Percentiles rank a stretch among this genome's conserved stretches.
phyloP scores from a whole-genome alignment of 179 eudicot genomes.

The Silene noctiflora region DNA sequence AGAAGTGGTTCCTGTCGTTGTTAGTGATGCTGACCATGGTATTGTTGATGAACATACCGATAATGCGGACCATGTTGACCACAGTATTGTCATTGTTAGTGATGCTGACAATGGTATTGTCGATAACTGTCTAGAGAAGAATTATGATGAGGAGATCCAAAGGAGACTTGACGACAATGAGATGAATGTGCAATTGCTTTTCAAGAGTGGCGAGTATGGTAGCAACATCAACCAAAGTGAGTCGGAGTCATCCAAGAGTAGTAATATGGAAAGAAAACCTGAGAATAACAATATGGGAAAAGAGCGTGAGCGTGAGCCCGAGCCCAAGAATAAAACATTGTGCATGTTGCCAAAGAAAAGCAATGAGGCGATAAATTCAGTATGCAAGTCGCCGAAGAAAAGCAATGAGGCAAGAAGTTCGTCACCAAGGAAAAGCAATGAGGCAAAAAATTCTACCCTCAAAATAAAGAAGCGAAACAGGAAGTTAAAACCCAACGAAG shows the following conservation, averaged over 20 bases:
- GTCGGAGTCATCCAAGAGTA: background rate
- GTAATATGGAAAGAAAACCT: background rate
- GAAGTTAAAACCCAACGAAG: constrained; percentile 16
- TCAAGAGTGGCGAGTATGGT: constrained; percentile 4
- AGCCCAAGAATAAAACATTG: background rate
- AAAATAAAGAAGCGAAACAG: constrained; percentile 7
- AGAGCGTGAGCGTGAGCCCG: background rate
- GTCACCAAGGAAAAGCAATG: background rate
- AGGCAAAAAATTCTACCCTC: background rate
- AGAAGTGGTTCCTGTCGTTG: background rate
- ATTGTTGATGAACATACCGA: background rate
- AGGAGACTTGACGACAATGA: constrained; percentile 6
- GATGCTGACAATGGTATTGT: background rate
- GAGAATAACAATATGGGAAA: background rate
- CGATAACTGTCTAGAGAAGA: background rate
- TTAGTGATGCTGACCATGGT: background rate
- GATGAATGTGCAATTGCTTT: background rate
- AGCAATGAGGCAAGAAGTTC: background rate
- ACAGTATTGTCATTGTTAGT: background rate
- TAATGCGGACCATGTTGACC: too few relatives aligned
- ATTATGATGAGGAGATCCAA: constrained; percentile 9
- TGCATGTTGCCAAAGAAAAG: constrained; percentile 9
- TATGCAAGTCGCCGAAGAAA: background rate
- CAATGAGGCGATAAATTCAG: background rate
- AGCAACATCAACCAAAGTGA: constrained; percentile 1